Evolutionary conservation across 352 stramenopile species (phyloP), one percentile per base, ranked within the genome.

Genomic region (Pythium dissotocum): DNA sequence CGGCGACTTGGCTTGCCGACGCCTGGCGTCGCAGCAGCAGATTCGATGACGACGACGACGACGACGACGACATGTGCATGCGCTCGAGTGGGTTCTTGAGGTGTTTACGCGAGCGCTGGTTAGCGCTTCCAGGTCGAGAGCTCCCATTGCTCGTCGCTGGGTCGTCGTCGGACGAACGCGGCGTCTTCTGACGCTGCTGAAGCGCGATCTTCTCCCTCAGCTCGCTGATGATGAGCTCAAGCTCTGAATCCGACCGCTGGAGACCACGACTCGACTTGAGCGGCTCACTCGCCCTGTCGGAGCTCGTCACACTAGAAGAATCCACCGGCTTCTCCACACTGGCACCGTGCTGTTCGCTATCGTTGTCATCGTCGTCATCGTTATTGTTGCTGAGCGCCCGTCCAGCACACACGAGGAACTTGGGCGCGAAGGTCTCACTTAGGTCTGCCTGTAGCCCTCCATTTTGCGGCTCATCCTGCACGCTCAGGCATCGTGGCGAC

Each of bases 201-300:
- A 75, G 65, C 14, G 77, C 76, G 49, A 91, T 81, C 61, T 87
- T 75, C 51, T 82, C 78, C 1, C 81, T 75, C 33, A 91, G 60
- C 24, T 89, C 81, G 28, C 69, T 78, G 59, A 91, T 91, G 49
- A 90, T 91, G 8, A 78, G 71, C 54, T 91, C 83, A 10, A 91
- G 57, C 52, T 89, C 83, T 40, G 85, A 86, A 61, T 91, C 80
- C 0, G 79, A 78, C 2, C 78, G 77, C 36, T 72, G 67, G 2
- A 82, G 57, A 2, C 52, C 59, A 13, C 63, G 63, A 6, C 61
- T 51, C 8, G 40, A 55, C 6, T 35, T 65, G 1, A 53, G 46
- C 46, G 21, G 18, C n/a, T 58, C 40, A 14, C 16, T 30, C 3
- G 32, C 18, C 6, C 38, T 13, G 18, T 16, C 14, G 21, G 21